Conservation (phyloP, 495 filamentous ascomycete species). For the Ascobolus immersus region DNA sequence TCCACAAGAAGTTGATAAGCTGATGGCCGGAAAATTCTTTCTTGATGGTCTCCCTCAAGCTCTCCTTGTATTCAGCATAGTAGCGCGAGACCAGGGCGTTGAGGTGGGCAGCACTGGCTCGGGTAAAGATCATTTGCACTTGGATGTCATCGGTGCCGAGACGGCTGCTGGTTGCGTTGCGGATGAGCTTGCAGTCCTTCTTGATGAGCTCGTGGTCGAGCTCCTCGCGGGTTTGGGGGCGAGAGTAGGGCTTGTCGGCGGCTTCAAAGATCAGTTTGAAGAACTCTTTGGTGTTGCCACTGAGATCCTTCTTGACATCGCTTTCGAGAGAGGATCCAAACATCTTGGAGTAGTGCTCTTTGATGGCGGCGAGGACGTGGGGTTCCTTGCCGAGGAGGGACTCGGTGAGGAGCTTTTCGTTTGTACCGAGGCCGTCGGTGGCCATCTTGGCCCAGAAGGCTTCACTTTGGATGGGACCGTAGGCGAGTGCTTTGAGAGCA, state of each 20-base stretch:
- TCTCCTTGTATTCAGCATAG: slow-evolving; percentile 40
- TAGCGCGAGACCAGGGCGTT: slow-evolving; percentile 48
- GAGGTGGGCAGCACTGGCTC: slow-evolving; percentile 49
- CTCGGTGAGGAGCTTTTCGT: slow-evolving; percentile 64
- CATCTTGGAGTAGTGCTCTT: slow-evolving; percentile 39
- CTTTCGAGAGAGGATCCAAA: slow-evolving; percentile 34
- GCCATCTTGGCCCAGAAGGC: slow-evolving; percentile 36
- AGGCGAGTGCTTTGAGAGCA: slow-evolving; percentile 41
- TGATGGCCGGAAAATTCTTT: slow-evolving; percentile 80
- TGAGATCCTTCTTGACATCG: slow-evolving; percentile 53
- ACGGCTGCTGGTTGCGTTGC: slow-evolving; percentile 44
- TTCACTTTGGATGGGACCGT: slow-evolving; percentile 54
- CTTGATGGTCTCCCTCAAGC: slow-evolving; percentile 44
- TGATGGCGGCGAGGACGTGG: slow-evolving; percentile 63
- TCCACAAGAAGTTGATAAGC: slow-evolving; percentile 56
- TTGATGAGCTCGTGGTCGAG: slow-evolving; percentile 41
- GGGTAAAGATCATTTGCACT: slow-evolving; percentile 49
- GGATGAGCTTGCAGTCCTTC: slow-evolving; percentile 43
- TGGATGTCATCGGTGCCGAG: slow-evolving; percentile 50
- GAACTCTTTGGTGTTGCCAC: slow-evolving; percentile 55
- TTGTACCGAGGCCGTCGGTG: slow-evolving; percentile 57
- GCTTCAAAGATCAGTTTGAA: slow-evolving; percentile 55
- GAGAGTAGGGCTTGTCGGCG: slow-evolving; percentile 46
- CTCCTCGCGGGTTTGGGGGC: too few species aligned
- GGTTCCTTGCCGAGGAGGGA: slow-evolving; percentile 60